Evolutionary conservation across 495 filamentous ascomycete genomes (phyloP).

Genomic region (Sporormia fimetaria): DNA sequence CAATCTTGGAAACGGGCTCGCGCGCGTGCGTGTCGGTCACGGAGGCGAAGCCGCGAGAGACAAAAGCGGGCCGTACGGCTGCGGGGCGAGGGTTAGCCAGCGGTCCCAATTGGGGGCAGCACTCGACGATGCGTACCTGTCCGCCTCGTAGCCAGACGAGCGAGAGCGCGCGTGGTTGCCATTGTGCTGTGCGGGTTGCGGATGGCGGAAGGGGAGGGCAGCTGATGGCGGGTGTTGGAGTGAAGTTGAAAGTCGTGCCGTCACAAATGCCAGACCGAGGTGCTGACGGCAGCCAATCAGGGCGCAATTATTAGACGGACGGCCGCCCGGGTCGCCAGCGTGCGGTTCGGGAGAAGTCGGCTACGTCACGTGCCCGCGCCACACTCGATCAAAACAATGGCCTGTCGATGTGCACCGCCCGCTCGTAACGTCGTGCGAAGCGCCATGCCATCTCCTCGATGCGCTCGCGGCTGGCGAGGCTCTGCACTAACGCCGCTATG

Average conservation of each 20-base stretch:
- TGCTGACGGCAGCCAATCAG: constrained; percentile 4
- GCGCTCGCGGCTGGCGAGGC: no score
- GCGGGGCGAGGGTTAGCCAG: constrained; percentile 14
- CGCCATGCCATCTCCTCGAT: no score
- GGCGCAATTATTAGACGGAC: not conserved
- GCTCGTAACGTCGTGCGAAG: no score
- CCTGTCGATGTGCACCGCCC: no score
- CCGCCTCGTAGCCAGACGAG: constrained; percentile 20
- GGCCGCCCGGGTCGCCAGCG: not conserved
- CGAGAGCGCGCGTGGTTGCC: constrained; percentile 21
- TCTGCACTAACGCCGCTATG: no score
- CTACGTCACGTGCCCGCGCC: no score
- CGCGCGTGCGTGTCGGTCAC: constrained; percentile 12
- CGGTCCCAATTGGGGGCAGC: constrained; percentile 1
- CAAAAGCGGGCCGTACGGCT: constrained; percentile 21
- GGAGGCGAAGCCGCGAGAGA: constrained; percentile 22
- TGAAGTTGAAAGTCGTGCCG: constrained; percentile 1
- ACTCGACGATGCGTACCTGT: constrained; percentile 10
- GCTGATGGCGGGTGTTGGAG: constrained; percentile 3
- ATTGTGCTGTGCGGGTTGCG: constrained; percentile 12
- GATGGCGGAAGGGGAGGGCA: constrained; percentile 3
- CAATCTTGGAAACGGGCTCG: constrained; percentile 17
- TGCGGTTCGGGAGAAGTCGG: not conserved
- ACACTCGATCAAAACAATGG: no score
- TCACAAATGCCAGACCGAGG: not conserved